Evolutionary conservation across 164 flowering plant genomes (phyloP).

Genomic region (Vitis cinerea): DNA sequence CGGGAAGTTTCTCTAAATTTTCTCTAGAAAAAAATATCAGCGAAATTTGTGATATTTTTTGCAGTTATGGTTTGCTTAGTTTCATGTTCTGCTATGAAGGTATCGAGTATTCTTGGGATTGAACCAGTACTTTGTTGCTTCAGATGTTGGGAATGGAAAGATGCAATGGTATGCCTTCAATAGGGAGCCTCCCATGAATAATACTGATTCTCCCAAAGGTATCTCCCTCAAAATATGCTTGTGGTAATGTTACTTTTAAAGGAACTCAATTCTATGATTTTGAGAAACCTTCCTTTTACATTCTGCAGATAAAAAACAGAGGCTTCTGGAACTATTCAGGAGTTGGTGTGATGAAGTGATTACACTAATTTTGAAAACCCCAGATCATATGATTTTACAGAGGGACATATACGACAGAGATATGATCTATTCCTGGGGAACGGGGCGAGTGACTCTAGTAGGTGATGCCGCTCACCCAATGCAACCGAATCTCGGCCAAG

Average conservation of each 20-base stretch:
- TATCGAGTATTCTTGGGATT: constrained; percentile 42
- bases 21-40: no score
- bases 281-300: background rate
- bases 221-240: background rate
- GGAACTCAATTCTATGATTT: no score
- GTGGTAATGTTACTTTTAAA: no score
- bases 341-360: constrained; percentile 34
- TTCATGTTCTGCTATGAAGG: constrained; percentile 20
- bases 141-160: constrained; percentile 40
- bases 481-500: constrained; percentile 49
- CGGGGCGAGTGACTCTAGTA: constrained; percentile 31
- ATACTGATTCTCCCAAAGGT: constrained; percentile 24
- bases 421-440: constrained; percentile 26
- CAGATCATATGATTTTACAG: constrained; percentile 23
- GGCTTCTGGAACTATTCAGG: constrained; percentile 28
- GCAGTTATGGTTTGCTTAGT: background rate
- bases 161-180: constrained; percentile 49
- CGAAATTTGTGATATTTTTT: background rate
- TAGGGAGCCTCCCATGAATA: constrained; percentile 26
- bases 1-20: no score
- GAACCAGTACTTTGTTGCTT: constrained; percentile 37
- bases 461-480: constrained; percentile 42
- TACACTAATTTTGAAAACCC: constrained; percentile 25
- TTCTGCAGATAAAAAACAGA: constrained; percentile 26
- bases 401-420: constrained; percentile 34